phyloP scores from a whole-genome alignment of 129 eudicot species.

The Tagetes erecta region DNA sequence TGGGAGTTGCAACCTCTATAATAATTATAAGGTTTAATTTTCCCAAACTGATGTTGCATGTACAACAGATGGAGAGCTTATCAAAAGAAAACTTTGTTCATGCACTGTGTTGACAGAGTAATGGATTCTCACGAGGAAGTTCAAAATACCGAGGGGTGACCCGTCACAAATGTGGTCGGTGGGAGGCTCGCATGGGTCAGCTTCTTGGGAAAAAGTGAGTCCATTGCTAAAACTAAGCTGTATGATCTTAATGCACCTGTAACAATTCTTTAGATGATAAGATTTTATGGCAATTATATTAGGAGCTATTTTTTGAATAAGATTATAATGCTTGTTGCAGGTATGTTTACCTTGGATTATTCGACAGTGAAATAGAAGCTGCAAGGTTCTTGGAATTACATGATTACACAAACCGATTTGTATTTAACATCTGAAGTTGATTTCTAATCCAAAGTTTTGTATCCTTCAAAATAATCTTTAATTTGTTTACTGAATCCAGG shows the following conservation, averaged over 20 bases:
- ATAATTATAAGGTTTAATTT: conserved; percentile 13
- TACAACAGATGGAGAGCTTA: conserved; percentile 57
- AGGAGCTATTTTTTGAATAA: neutral
- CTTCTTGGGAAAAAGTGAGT: conserved; percentile 82
- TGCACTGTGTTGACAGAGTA: conserved; percentile 78
- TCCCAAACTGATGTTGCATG: conserved; percentile 3
- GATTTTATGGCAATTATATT: conserved; percentile 25
- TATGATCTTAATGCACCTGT: conserved; percentile 19
- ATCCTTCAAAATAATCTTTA: no score
- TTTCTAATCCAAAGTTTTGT: no score
- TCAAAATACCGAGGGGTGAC: conserved; percentile 90
- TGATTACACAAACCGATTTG: no score
- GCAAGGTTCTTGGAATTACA: no score
- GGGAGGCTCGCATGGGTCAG: conserved; percentile 98
- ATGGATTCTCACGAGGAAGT: conserved; percentile 79
- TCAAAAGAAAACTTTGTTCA: conserved; percentile 86
- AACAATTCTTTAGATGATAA: conserved; percentile 12
- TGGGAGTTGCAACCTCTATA: conserved; percentile 14
- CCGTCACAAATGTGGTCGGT: conserved; percentile 81
- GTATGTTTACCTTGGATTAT: no score
- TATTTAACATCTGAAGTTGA: no score
- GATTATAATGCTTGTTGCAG: no score
- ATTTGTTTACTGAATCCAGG: no score
- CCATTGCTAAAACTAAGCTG: conserved; percentile 9
- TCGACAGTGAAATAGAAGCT: no score